Base-by-base conservation (phyloP, 108 stramenopile genomes). In the Mediolabrus comicus region DNA sequence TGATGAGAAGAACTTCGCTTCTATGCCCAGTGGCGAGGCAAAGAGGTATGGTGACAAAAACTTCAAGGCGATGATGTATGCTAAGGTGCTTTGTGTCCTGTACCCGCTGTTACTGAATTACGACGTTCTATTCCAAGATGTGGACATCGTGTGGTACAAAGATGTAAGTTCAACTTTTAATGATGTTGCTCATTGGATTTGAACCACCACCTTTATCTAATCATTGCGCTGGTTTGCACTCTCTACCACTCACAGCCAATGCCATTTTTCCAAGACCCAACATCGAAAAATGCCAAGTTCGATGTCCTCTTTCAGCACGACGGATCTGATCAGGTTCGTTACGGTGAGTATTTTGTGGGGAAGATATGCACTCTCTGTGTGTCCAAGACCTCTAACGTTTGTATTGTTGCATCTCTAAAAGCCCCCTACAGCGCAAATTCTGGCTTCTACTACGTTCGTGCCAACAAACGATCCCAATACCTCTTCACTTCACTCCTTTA, bases 371-470 rank as follows among this genome's bases (percentile, higher is more conserved):
- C n/a, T n/a, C n/a, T n/a, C n/a, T n/a, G n/a, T n/a, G n/a, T n/a
- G n/a, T n/a, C n/a, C n/a, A n/a, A n/a, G n/a, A n/a, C n/a, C n/a
- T n/a, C n/a, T n/a, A n/a, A n/a, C n/a, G n/a, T n/a, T n/a, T n/a
- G n/a, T n/a, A n/a, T n/a, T n/a, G n/a, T n/a, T n/a, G n/a, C n/a
- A n/a, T n/a, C n/a, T n/a, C n/a, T n/a, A n/a, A n/a, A n/a, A n/a
- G 41, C 41, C 1, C 87, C 87, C 0, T 80, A 79, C 36, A 71
- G 58, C 34, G 83, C 83, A 14, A 88, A 88, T 55, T 62, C 87
- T 22, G 95, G 97, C 3, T 97, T 96, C 79, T 97, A 95, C 79
- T 96, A 83, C 68, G 88, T 96, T 53, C 71, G 89, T 4, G 64
- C 84, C 58, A 90, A 87, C 54, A 61, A 65, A 27, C 59, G 79